Conservation (phyloP, 2,329 filamentous ascomycete species). For the Calonectria crousiana region DNA sequence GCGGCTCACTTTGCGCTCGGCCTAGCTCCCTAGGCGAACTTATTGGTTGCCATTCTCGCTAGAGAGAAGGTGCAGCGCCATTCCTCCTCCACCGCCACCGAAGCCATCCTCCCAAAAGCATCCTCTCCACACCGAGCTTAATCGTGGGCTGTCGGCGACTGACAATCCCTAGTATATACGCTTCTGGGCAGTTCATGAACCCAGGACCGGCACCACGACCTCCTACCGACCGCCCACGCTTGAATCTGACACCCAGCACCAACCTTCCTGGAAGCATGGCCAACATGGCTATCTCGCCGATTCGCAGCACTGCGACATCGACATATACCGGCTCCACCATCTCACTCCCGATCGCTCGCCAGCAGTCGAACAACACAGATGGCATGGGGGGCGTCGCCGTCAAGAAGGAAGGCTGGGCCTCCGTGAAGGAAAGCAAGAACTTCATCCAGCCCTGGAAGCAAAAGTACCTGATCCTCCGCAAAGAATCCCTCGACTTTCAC, state of each 20-base stretch:
- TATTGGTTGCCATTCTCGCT: slow-evolving; percentile 10
- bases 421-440: slow-evolving; percentile 91
- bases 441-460: slow-evolving; percentile 90
- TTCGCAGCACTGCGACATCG: slow-evolving; percentile 73
- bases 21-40: slow-evolving; percentile 7
- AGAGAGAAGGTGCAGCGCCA: slow-evolving; percentile 9
- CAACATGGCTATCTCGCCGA: slow-evolving; percentile 80
- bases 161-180: slow-evolving; percentile 59
- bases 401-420: slow-evolving; percentile 85
- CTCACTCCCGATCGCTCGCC: slow-evolving; percentile 75
- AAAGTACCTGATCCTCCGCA: slow-evolving; percentile 90
- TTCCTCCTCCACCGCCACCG: background rate
- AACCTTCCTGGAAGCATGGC: slow-evolving; percentile 84
- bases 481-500: slow-evolving; percentile 93
- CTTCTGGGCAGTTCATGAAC: slow-evolving; percentile 88
- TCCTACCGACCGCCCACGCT: slow-evolving; percentile 84
- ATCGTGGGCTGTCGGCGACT: slow-evolving; percentile 26
- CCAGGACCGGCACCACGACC: slow-evolving; percentile 94
- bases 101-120: slow-evolving; percentile 5
- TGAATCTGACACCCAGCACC: slow-evolving; percentile 82
- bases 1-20: slow-evolving; percentile 6
- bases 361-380: slow-evolving; percentile 71
- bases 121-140: background rate
- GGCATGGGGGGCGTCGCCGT: slow-evolving; percentile 77
- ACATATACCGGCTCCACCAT: slow-evolving; percentile 66